phyloP scores from a whole-genome alignment of 2,329 filamentous ascomycete genomes.

The Ascochyta rabiei region DNA sequence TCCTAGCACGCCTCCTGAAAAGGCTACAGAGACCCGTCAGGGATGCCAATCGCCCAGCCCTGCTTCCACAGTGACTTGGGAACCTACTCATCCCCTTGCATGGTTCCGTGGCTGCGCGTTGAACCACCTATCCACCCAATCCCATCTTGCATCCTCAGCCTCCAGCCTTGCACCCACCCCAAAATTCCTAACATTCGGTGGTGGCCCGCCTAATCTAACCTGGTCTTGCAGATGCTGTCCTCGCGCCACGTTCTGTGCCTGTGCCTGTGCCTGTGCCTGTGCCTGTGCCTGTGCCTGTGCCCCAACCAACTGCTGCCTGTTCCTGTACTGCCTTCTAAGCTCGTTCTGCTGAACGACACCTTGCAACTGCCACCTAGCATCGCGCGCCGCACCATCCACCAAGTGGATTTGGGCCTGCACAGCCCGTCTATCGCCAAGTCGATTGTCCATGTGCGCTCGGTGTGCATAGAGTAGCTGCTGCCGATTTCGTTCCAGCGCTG shows the following conservation, averaged over 20 bases:
- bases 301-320: not conserved
- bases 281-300: too few species aligned
- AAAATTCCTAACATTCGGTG: not conserved
- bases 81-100: not conserved
- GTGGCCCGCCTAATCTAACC: not conserved
- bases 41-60: not conserved
- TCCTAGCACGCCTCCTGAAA: not conserved
- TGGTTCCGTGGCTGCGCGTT: not conserved
- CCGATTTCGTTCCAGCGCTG: not conserved
- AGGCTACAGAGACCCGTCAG: not conserved
- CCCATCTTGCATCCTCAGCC: not conserved
- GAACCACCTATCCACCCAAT: not conserved
- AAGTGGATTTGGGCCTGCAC: not conserved
- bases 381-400: not conserved
- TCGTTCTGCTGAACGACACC: not conserved
- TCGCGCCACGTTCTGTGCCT: too few species aligned
- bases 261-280: too few species aligned
- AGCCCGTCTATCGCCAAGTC: not conserved
- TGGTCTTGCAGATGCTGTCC: too few species aligned
- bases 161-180: not conserved
- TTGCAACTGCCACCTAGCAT: not conserved
- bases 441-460: not conserved
- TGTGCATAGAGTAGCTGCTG: conserved; percentile 1
- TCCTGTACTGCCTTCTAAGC: not conserved
- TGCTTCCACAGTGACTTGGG: not conserved